Evolutionary conservation across 768 basidiomycete genomes (phyloP).

Genomic region (Russula compacta): DNA sequence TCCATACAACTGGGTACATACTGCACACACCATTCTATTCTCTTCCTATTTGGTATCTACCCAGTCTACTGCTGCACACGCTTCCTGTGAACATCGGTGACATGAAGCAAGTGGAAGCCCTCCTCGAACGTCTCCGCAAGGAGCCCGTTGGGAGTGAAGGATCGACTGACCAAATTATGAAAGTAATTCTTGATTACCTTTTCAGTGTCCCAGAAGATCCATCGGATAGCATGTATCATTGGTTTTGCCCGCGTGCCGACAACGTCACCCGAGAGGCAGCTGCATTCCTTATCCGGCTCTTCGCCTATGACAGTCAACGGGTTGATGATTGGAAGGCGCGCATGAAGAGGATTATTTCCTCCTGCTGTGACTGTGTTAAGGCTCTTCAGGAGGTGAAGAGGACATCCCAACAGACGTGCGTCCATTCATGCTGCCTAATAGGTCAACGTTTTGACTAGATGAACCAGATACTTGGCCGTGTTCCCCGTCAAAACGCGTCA

Average conservation of each 20-base stretch:
- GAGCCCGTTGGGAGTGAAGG: slow-evolving; percentile 44
- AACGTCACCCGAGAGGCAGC: slow-evolving; percentile 55
- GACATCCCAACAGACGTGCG: slow-evolving; percentile 63
- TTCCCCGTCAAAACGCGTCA: slow-evolving; percentile 43
- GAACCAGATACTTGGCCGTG: slow-evolving; percentile 61
- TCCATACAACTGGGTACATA: neutral
- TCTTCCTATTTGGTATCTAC: too few relatives aligned
- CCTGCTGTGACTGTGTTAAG: slow-evolving; percentile 65
- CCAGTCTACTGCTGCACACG: neutral
- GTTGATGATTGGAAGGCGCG: slow-evolving; percentile 57
- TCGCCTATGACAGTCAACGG: slow-evolving; percentile 58
- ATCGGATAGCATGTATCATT: slow-evolving; percentile 40
- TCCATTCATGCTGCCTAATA: slow-evolving; percentile 17
- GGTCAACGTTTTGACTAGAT: neutral
- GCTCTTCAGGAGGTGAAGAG: slow-evolving; percentile 56
- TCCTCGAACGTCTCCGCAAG: slow-evolving; percentile 51
- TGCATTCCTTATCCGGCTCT: slow-evolving; percentile 71
- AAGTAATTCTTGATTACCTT: slow-evolving; percentile 43
- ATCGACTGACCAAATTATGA: slow-evolving; percentile 41
- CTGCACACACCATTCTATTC: too few relatives aligned
- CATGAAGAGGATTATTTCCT: slow-evolving; percentile 44
- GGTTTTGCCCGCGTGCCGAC: slow-evolving; percentile 68
- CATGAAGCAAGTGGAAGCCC: slow-evolving; percentile 32
- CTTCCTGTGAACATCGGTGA: slow-evolving; percentile 1
- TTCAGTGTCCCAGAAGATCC: slow-evolving; percentile 36